Evolutionary conservation across 2,329 filamentous ascomycete species (phyloP), one percentile per base, ranked within the genome.

Genomic region (Colletotrichum sidae): DNA sequence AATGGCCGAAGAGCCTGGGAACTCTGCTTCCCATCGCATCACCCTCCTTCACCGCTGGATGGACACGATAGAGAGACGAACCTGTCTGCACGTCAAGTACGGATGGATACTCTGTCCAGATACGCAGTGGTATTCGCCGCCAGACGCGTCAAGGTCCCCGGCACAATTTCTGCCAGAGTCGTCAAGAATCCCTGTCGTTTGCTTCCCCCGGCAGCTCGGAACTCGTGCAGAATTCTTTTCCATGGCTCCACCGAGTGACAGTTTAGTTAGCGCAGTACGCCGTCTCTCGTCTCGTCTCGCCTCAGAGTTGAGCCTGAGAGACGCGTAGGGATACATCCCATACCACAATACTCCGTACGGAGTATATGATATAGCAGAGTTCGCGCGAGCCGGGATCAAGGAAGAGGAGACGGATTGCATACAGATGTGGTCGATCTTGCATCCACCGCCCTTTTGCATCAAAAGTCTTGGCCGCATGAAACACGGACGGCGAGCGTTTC

Each of bases 261-360:
- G 51, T 50, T 61, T 65, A 56, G 62, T 61, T 65, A 52, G 62
- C 62, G 62, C 62, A 52, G 39, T 61, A 61, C 45, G 62, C 57
- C 4, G 25, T 5, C 25, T 25, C 4, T 25, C 25, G 25, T 25
- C 25, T 25, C 25, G 25, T 25, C 25, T 25, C 25, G 25, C 25
- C 25, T 25, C 25, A 25, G 25, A 25, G 25, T 5, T 25, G 25
- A 25, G 25, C 3, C 25, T 25, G 25, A 25, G 25, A 25, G 25
- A 5, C 25, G 25, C 25, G 25, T 25, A 1, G 25, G 25, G 25
- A 25, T 25, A 25, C 25, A 5, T 25, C 25, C 25, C 4, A 25
- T 25, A 25, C 25, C 25, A 25, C 25, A 25, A 1, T 25, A 25
- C 25, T 17, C 17, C 17, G 17, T 17, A 17, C 17, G 17, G 25